Evolutionary conservation across 164 flowering plant species (phyloP).

Genomic region (Macadamia integrifolia): DNA sequence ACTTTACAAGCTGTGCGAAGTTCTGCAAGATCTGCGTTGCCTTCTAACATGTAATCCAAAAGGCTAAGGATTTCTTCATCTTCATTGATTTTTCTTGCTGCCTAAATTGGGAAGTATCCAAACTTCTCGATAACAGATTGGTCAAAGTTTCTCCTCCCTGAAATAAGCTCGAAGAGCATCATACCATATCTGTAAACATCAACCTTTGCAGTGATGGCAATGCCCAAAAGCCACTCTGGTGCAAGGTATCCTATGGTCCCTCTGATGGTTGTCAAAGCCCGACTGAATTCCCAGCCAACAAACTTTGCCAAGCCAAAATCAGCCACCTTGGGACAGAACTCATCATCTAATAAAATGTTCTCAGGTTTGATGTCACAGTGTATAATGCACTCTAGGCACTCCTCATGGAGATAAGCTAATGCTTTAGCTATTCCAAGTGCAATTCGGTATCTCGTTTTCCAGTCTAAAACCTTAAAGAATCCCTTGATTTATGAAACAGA

Average conservation of each 20-base stretch:
- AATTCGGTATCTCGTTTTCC: slow-evolving; percentile 8
- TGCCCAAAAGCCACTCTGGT: slow-evolving; percentile 6
- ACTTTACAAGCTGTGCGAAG: slow-evolving; percentile 8
- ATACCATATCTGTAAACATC: slow-evolving; percentile 12
- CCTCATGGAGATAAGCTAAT: too few species aligned
- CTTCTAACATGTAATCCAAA: slow-evolving; percentile 6
- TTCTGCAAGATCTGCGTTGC: slow-evolving; percentile 1
- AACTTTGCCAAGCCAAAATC: slow-evolving; percentile 6
- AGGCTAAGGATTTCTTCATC: slow-evolving; percentile 3
- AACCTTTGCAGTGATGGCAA: slow-evolving; percentile 6
- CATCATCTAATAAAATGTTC: too few species aligned
- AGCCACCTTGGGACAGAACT: too few species aligned
- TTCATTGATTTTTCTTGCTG: not conserved
- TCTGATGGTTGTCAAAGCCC: slow-evolving; percentile 9
- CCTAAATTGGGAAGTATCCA: not conserved
- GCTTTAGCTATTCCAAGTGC: too few species aligned
- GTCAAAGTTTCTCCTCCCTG: slow-evolving; percentile 10
- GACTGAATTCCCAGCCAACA: slow-evolving; percentile 4
- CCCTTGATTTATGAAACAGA: not conserved
- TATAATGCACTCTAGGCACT: too few species aligned
- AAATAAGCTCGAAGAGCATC: slow-evolving; percentile 9
- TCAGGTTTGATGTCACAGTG: too few species aligned
- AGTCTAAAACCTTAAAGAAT: not conserved
- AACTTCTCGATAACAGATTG: not conserved
- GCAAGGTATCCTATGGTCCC: slow-evolving; percentile 4